Evolutionary conservation across 1,139 yeast species (phyloP).

Genomic region (Lodderomyces orthopsilosis): DNA sequence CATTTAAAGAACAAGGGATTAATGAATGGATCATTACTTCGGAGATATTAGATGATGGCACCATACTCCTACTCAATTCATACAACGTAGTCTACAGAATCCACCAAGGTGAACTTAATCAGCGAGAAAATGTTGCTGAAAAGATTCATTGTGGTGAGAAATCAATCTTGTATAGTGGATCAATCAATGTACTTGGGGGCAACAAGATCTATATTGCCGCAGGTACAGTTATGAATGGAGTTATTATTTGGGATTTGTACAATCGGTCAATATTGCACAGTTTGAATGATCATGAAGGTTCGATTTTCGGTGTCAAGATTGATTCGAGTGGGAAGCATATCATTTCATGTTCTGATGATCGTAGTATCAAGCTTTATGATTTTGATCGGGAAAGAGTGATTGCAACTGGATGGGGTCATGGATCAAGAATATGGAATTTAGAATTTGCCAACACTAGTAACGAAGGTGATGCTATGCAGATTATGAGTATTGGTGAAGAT

Average conservation of each 20-base stretch:
- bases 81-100: slow-evolving; percentile 68
- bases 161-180: slow-evolving; percentile 85
- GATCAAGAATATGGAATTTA: slow-evolving; percentile 88
- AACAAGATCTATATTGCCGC: slow-evolving; percentile 60
- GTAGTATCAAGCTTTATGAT: slow-evolving; percentile 80
- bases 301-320: slow-evolving; percentile 77
- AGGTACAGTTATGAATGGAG: slow-evolving; percentile 92
- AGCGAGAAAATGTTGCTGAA: slow-evolving; percentile 25
- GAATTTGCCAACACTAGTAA: slow-evolving; percentile 42
- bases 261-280: slow-evolving; percentile 48
- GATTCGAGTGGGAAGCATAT: slow-evolving; percentile 55
- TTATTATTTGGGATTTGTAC: slow-evolving; percentile 68
- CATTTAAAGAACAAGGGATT: slow-evolving; percentile 47
- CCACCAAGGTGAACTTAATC: slow-evolving; percentile 23
- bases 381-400: slow-evolving; percentile 52
- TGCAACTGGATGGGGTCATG: slow-evolving; percentile 95
- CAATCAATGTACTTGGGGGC: slow-evolving; percentile 46
- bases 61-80: slow-evolving; percentile 63
- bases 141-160: slow-evolving; percentile 63
- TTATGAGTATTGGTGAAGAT: slow-evolving; percentile 81
- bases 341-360: slow-evolving; percentile 88
- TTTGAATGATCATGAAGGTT: slow-evolving; percentile 79
- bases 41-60: slow-evolving; percentile 41
- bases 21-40: slow-evolving; percentile 78
- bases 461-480: slow-evolving; percentile 29